Evolutionary conservation across 1,139 yeast species (phyloP), one percentile per base, ranked within the genome.

Genomic region (Candida sanyaensis): DNA sequence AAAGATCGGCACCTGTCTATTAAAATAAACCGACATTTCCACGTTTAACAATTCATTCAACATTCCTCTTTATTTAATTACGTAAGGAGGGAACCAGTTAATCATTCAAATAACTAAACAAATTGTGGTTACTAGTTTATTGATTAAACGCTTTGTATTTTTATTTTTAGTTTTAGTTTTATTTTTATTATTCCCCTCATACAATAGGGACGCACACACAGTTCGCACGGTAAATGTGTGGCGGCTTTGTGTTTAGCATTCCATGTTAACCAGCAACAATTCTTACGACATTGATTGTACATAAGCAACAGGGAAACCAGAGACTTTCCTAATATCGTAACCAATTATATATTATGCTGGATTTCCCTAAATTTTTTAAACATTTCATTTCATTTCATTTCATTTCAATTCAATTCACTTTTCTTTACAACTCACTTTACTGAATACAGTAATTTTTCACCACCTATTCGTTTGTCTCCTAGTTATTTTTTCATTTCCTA

Each of bases 291-390:
- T 36, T 36, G 28, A 26, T 26, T 6, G 28, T 26, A 26, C 28
- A 26, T 2, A 36, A 23, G 9, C 11, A 36, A 24, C 9, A 31
- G 23, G 13, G 8, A 23, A 31, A n/a, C 13, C 13, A 5, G 10
- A 23, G 11, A 36, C 28, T 36, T 36, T 36, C 38, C 38, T 36
- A 23, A 36, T 36, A 36, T 23, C 38, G 38, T 36, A 36, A 36
- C 11, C 6, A 21, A 5, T 10, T 36, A 36, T 36, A 36, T 36
- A 36, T 36, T 21, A 11, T 23, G 28, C 11, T 23, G 38, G 28
- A 23, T 23, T 36, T 36, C 28, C 27, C 27, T 21, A 2, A 34
- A 2, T 36, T 21, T 34, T 36, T 36, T 36, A 7, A n/a, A n/a
- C 10, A 5, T 36, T 23, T 11, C 23, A 23, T 4, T 8, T 11